Evolutionary conservation across 2,329 filamentous ascomycete genomes (phyloP).

Genomic region (Botryotinia globosa): DNA sequence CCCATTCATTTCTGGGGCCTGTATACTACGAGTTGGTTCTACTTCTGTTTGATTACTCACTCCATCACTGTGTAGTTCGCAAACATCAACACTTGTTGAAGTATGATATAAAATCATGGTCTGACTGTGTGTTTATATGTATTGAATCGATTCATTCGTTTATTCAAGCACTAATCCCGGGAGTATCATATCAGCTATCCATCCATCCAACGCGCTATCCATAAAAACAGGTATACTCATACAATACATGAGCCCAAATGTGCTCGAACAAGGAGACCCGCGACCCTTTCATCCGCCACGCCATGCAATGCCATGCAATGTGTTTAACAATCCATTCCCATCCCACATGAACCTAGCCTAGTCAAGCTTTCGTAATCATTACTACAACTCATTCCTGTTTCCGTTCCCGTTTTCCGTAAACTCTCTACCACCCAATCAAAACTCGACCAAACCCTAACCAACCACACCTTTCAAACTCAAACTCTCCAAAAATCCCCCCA

Average conservation of each 20-base stretch:
- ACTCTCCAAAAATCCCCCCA: conserved; percentile 85
- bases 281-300: background rate
- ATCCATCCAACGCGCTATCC: background rate
- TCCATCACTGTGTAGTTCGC: background rate
- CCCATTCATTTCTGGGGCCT: background rate
- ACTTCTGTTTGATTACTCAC: background rate
- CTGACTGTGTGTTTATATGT: background rate
- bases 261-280: background rate
- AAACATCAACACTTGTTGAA: background rate
- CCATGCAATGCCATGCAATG: background rate
- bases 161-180: background rate
- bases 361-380: conserved; percentile 14
- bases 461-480: conserved; percentile 88
- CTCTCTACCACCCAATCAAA: background rate
- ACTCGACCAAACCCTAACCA: conserved; percentile 42
- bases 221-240: background rate
- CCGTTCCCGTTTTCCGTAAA: background rate
- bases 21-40: background rate
- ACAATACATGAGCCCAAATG: background rate
- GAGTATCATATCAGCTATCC: conserved; percentile 4
- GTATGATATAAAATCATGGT: background rate
- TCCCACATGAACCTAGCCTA: background rate
- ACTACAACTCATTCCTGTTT: background rate
- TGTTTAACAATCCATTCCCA: background rate
- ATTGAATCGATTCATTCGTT: background rate